Base-by-base conservation (phyloP, 257 asterid species). In the Cinchona pubescens region DNA sequence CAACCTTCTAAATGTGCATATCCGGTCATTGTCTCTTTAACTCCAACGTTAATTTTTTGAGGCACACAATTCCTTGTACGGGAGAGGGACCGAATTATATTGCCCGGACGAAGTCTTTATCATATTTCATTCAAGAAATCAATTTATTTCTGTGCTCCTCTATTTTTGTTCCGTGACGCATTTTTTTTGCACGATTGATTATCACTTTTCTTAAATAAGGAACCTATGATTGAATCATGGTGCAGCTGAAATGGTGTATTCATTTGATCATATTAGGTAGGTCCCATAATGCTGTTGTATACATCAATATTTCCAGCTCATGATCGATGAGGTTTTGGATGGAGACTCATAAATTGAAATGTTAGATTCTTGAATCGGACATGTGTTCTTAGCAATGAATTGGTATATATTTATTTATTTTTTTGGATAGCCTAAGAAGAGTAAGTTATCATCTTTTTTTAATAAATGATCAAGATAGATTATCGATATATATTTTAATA, bases 231-330 rank as follows among this genome's bases (percentile, higher is more conserved):
- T 77, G 73, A 38, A 56, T 34, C 27, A 27, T 53, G 51, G 37
- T 67, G 75, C 73, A 70, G 45, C 73, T 56, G 80, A 49, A 76
- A 71, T 58, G 71, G 66, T 58, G 55, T 53, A 40, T 63, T 35
- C 46, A 62, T 71, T 70, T 72, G 70, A 79, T n/a, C n/a, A n/a
- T n/a, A n/a, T n/a, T n/a, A n/a, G n/a, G 74, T 79, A 75, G 79
- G 82, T 68, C 64, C 77, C 70, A 25, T 34, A 32, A 7, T 48
- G 67, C 34, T 76, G 34, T n/a, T 29, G 29, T 9, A 35, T 68
- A 58, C 49, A 53, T 73, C 38, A 23, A 58, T 25, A 37, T 5
- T 46, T 63, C 82, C 82, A 73, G 73, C 86, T 76, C 80, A 83
- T 66, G 40, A 37, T 45, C 25, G 38, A 82, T 75, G 78, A 51